Conservation (phyloP, 2,329 filamentous ascomycete species). For the Diaporthe eres region DNA sequence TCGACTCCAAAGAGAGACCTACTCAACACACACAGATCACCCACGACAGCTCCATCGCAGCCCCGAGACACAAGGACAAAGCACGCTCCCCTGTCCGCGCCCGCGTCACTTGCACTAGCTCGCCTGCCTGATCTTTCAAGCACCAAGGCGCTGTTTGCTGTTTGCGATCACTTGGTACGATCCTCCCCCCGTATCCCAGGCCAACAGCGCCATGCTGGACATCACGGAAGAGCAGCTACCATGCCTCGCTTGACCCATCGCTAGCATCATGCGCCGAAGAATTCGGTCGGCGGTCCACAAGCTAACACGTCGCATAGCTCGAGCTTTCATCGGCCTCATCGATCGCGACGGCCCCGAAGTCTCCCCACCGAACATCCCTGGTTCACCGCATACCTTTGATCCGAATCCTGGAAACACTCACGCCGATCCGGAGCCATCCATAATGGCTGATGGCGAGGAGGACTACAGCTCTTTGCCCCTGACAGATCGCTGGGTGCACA, state of each 20-base stretch:
- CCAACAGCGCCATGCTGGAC: conserved; percentile 17
- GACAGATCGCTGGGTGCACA: conserved; percentile 86
- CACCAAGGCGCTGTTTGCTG: conserved; percentile 21
- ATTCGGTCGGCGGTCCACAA: conserved; percentile 33
- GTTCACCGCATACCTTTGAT: not conserved
- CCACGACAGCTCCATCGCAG: conserved; percentile 6
- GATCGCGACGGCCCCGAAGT: conserved; percentile 8
- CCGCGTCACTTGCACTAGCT: not conserved
- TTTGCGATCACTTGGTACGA: conserved; percentile 39
- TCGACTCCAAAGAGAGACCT: not conserved
- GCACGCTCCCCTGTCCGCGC: not conserved
- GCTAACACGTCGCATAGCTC: conserved; percentile 40
- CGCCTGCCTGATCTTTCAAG: conserved; percentile 24
- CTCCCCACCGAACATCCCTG: conserved; percentile 9
- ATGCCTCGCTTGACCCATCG: conserved; percentile 4
- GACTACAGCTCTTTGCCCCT: conserved; percentile 86
- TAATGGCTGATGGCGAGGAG: conserved; percentile 86
- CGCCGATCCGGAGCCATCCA: conserved; percentile 2
- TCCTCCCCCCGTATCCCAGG: conserved; percentile 13
- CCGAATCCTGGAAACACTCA: not conserved
- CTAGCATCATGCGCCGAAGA: conserved; percentile 37
- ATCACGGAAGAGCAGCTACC: not conserved
- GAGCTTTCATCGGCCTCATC: conserved; percentile 20
- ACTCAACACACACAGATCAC: not conserved
- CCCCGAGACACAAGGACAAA: conserved; percentile 35